Evolutionary conservation across 2,329 filamentous ascomycete genomes (phyloP), one percentile per base, ranked within the genome.

Genomic region (Fusarium armeniacum): DNA sequence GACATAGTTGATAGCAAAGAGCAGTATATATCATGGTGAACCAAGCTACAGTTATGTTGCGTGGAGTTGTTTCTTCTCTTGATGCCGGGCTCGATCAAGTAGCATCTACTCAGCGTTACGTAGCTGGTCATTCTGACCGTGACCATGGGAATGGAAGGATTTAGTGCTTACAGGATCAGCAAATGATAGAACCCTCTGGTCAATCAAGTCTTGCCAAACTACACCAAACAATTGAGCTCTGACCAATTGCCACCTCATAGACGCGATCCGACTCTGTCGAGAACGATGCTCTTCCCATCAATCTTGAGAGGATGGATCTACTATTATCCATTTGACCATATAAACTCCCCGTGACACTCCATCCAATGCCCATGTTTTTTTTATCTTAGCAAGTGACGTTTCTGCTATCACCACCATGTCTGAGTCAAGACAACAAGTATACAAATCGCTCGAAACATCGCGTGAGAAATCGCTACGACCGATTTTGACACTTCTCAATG

Each of bases 401-500:
- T 26, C 15, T 18, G 22, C 40, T 2, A 18, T 26, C 5, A 6
- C 15, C 13, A 44, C 12, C 28, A 43, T 43, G 50, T 33, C 38
- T 22, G 20, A 24, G 18, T 43, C 36, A 16, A 30, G 38, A 18
- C 26, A 53, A 26, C 28, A 43, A 16, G 20, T 53, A 16, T 53
- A 20, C 38, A 33, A 35, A 26, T 7, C 28, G 2, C n/a, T 40
- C 18, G 3, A 20, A 18, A 24, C 24, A 8, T 40, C 13, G 10
- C 3, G 30, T 6, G 28, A 47, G 1, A 56, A 56, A 20, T 33
- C 41, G 3, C 22, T 47, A 4, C 53, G 53, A 5, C 53, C 53
- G 5, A 24, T 56, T 22, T 26, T 56, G 2, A 56, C 43, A 18
- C 24, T 26, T 22, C 40, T 56, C 30, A 56, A 56, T 18, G 32